Evolutionary conservation across 2,329 filamentous ascomycete species (phyloP).

Genomic region (Diaporthe sp.): DNA sequence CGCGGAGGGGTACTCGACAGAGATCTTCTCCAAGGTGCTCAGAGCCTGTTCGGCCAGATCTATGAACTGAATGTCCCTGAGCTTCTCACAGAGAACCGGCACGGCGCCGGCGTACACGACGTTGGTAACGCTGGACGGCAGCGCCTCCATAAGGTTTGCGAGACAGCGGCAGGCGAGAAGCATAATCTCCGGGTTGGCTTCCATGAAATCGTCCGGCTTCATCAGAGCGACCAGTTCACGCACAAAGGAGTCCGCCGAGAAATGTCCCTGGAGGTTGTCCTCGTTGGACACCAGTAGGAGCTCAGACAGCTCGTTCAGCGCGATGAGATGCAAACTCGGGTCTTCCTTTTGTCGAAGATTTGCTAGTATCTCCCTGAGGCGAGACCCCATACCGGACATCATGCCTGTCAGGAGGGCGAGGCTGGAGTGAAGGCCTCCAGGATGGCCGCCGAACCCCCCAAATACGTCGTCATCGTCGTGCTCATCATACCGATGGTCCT

Average conservation of each 20-base stretch:
- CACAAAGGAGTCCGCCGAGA: constrained; percentile 92
- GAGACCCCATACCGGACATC: constrained; percentile 85
- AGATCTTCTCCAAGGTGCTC: constrained; percentile 97
- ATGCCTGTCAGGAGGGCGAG: constrained; percentile 90
- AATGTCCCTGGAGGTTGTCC: constrained; percentile 94
- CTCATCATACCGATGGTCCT: constrained; percentile 61
- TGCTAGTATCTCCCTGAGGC: constrained; percentile 80
- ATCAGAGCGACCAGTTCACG: constrained; percentile 93
- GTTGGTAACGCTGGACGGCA: constrained; percentile 91
- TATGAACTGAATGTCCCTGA: constrained; percentile 96
- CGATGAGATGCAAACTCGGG: constrained; percentile 87
- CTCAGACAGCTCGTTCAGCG: constrained; percentile 92
- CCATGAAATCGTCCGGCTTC: constrained; percentile 85
- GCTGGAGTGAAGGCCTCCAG: constrained; percentile 78
- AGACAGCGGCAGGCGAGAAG: constrained; percentile 94
- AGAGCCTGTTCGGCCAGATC: constrained; percentile 96
- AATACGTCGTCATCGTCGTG: constrained; percentile 75
- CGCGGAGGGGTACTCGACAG: constrained; percentile 91
- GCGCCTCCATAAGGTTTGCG: constrained; percentile 96
- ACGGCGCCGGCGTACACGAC: constrained; percentile 98
- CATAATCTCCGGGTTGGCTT: constrained; percentile 97
- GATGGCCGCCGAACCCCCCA: constrained; percentile 74
- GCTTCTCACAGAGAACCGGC: constrained; percentile 91
- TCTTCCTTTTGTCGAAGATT: constrained; percentile 87
- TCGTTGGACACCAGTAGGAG: constrained; percentile 95